Conservation (phyloP, 768 basidiomycete genomes). For the Boletus edulis region DNA sequence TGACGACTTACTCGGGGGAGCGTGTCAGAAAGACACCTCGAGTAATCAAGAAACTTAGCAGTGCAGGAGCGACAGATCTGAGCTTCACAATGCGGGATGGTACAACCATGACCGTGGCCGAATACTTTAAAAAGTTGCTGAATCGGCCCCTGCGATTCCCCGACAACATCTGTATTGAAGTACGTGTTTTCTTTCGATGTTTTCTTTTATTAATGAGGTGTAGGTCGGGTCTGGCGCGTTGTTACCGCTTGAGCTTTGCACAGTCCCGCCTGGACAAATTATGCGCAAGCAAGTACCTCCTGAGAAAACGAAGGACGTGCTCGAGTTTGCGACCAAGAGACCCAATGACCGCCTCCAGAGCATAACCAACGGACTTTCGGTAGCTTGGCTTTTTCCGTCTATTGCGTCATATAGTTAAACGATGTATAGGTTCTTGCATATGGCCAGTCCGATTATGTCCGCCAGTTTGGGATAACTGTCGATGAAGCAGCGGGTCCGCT, state of each 20-base stretch:
- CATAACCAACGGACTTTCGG: conserved; percentile 54
- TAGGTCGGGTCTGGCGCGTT: conserved; percentile 62
- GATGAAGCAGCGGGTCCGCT: conserved; percentile 49
- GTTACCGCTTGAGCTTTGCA: conserved; percentile 67
- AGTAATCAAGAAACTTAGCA: conserved; percentile 59
- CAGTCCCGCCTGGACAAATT: conserved; percentile 62
- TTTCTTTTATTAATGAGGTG: conserved; percentile 21
- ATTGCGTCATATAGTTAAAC: not conserved
- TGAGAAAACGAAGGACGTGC: conserved; percentile 59
- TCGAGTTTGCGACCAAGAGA: conserved; percentile 65
- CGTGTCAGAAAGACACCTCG: conserved; percentile 45
- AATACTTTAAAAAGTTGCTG: conserved; percentile 55
- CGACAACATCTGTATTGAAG: conserved; percentile 67
- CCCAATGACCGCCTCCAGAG: conserved; percentile 55
- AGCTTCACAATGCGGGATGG: conserved; percentile 61
- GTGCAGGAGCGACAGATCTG: conserved; percentile 49
- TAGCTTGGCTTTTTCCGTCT: conserved; percentile 21
- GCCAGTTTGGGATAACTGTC: conserved; percentile 70
- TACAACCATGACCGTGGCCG: conserved; percentile 51
- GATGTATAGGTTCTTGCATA: conserved; percentile 54
- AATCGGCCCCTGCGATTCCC: conserved; percentile 59
- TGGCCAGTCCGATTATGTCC: conserved; percentile 72
- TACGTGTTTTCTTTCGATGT: conserved; percentile 26
- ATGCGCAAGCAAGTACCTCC: conserved; percentile 70
- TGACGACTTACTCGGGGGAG: conserved; percentile 39